Evolutionary conservation across 768 basidiomycete species (phyloP), one percentile per base, ranked within the genome.

Genomic region (Tulasnella sp.): DNA sequence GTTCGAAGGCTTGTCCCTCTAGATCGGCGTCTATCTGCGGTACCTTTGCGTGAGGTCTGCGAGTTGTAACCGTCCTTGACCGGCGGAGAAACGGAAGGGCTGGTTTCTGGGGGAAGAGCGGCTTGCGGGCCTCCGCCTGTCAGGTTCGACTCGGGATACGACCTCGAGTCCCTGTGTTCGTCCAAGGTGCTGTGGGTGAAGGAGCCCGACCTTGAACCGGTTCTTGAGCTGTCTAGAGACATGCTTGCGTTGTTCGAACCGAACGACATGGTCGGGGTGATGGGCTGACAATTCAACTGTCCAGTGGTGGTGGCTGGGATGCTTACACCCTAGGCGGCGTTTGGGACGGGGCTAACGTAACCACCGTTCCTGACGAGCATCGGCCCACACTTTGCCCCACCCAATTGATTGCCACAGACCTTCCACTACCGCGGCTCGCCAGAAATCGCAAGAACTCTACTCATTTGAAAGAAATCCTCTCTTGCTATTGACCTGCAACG

Each of bases 171-270:
- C 57, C 57, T 61, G n/a, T 61, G 57, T 61, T 61, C 57, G n/a
- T 61, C 57, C n/a, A 61, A 61, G 29, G 57, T 61, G 57, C 57
- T 61, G 6, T 61, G 9, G 57, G 57, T 61, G 57, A 61, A 61
- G 18, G 57, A 61, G 23, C 57, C 57, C n/a, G 57, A 26, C 57
- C 20, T 61, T 26, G 57, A 61, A 23, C 29, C 57, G 5, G 57
- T n/a, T 61, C 23, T 61, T 61, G 57, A 61, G n/a, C 57, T 29
- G n/a, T 61, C 57, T 23, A 61, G 3, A 29, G 57, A 61, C 57
- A 29, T 61, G 57, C 57, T 61, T 61, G 57, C 57, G 57, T 61
- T n/a, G 29, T 61, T 61, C 29, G 57, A 61, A 61, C 23, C 57
- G 15, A n/a, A 29, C 29, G 57, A 61, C 57, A 61, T 61, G 2